Evolutionary conservation across 306 rosid species (phyloP).

Genomic region (Amphicarpaea edgeworthii): DNA sequence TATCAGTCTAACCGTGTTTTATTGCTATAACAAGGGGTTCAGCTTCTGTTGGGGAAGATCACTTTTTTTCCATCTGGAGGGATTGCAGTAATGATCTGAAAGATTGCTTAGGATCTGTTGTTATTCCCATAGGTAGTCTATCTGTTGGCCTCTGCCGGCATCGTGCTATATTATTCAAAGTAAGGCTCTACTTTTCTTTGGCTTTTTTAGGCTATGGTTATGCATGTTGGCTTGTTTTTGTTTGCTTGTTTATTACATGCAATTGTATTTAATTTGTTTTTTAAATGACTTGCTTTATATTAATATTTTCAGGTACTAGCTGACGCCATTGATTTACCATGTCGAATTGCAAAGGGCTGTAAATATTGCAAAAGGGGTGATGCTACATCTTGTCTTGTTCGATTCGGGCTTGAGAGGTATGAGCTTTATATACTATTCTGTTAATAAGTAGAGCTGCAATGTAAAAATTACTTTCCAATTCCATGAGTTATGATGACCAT

Average conservation of each 20-base stretch:
- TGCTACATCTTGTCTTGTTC: constrained; percentile 96
- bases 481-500: constrained; percentile 25
- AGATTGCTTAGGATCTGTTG: constrained; percentile 91
- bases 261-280: constrained; percentile 33
- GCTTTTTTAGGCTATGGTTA: constrained; percentile 29
- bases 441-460: constrained; percentile 35
- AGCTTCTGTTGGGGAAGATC: constrained; percentile 78
- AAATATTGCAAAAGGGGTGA: constrained; percentile 85
- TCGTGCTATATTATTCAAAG: constrained; percentile 94
- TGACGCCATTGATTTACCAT: constrained; percentile 82
- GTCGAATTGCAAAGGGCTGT: constrained; percentile 99
- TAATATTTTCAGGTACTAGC: constrained; percentile 83
- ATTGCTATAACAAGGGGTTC: constrained; percentile 84
- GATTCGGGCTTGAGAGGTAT: constrained; percentile 83
- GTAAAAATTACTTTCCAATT: constrained; percentile 27
- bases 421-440: constrained; percentile 41
- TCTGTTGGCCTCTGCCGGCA: constrained; percentile 96
- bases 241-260: constrained; percentile 21
- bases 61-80: constrained; percentile 73
- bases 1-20: constrained; percentile 56
- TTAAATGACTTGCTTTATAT: constrained; percentile 41
- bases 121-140: constrained; percentile 92
- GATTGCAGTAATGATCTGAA: constrained; percentile 83
- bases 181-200: constrained; percentile 56
- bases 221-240: constrained; percentile 37